Percentiles rank a stretch among this genome's conserved stretches.
Evolutionary conservation across 2,329 filamentous ascomycete species (phyloP).

Genomic region (Colletotrichum viniferum): DNA sequence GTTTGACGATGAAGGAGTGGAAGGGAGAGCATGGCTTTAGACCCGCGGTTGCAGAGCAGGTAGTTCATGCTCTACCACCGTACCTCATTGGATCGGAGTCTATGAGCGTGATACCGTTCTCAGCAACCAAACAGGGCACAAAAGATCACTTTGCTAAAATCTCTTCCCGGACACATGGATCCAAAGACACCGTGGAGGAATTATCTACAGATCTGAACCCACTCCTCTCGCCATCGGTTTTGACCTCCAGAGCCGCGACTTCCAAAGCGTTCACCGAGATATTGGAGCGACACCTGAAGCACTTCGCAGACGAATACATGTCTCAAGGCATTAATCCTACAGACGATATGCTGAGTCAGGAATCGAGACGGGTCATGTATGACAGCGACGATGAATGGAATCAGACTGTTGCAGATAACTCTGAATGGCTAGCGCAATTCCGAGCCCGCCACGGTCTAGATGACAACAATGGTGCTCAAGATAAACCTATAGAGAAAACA

Average conservation of each 20-base stretch:
- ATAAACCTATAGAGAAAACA: background rate
- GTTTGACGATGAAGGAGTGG: constrained; percentile 32
- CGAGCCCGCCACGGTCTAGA: background rate
- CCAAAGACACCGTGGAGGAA: background rate
- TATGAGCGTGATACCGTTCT: constrained; percentile 28
- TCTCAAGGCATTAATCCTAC: background rate
- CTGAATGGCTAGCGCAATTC: constrained; percentile 30
- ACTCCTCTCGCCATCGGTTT: background rate
- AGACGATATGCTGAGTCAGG: constrained; percentile 31
- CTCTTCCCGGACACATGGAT: background rate
- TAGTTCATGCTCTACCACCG: constrained; percentile 28
- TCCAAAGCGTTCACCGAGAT: constrained; percentile 1
- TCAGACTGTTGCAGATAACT: constrained; percentile 32
- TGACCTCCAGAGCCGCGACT: background rate
- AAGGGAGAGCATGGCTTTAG: constrained; percentile 31
- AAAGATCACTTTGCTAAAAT: constrained; percentile 26
- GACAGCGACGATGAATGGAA: constrained; percentile 28
- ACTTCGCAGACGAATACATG: background rate
- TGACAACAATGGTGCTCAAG: background rate
- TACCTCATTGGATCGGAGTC: constrained; percentile 30
- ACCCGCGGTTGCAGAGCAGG: constrained; percentile 23
- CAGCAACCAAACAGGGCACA: constrained; percentile 25
- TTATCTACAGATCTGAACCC: background rate
- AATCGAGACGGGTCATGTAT: constrained; percentile 29
- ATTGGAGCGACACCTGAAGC: background rate